Conservation (phyloP, 192 early-diverging fungal species). For the Backusella australiensis region DNA sequence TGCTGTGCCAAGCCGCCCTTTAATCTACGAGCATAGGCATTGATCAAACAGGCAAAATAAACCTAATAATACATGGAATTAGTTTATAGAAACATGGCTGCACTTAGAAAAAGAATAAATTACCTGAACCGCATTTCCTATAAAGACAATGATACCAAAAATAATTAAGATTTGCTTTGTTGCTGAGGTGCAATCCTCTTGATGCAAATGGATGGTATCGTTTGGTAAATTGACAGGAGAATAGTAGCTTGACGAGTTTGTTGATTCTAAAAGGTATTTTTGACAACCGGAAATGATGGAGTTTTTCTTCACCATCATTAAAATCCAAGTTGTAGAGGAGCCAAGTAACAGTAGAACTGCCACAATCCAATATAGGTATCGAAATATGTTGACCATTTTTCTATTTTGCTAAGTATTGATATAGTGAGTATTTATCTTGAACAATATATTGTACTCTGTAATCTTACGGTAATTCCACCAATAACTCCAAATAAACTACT, state of each 20-base stretch:
- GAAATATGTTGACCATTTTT: slow-evolving; percentile 6
- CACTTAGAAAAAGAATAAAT: not conserved
- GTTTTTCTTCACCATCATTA: not conserved
- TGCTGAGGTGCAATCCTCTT: slow-evolving; percentile 2
- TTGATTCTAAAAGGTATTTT: not conserved
- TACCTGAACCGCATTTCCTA: slow-evolving; percentile 4
- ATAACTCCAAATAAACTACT: not conserved
- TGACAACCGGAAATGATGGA: slow-evolving; percentile 1
- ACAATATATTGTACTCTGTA: not conserved
- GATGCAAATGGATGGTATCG: not conserved
- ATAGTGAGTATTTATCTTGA: not conserved
- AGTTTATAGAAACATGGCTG: too few species aligned
- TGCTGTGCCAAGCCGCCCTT: not conserved
- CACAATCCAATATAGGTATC: not conserved
- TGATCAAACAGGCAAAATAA: slow-evolving; percentile 3
- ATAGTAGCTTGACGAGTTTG: not conserved
- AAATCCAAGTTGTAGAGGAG: not conserved
- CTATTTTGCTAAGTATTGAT: not conserved
- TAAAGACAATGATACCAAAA: not conserved
- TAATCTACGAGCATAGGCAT: slow-evolving; percentile 8
- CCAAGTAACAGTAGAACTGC: not conserved
- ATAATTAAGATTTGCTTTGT: slow-evolving; percentile 8
- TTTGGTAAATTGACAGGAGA: slow-evolving; percentile 4
- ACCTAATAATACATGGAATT: not conserved
- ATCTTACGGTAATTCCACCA: slow-evolving; percentile 6